Percentiles rank a stretch among this genome's conserved stretches.
phyloP scores from a whole-genome alignment of 352 stramenopile genomes.

The Pilasporangium apinafurcum region DNA sequence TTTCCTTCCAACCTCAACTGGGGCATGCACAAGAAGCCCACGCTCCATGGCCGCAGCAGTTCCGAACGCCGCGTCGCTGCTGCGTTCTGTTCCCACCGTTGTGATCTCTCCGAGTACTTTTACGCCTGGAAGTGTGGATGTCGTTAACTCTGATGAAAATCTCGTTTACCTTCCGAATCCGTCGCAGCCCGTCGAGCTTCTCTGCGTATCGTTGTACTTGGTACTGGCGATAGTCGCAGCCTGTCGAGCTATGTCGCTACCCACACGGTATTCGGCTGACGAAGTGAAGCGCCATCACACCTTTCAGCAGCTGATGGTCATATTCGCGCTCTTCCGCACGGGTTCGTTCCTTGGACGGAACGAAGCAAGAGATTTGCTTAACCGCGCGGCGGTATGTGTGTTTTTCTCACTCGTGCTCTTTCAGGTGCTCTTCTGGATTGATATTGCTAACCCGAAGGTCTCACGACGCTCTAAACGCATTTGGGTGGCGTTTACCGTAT shows the following conservation, averaged over 20 bases:
- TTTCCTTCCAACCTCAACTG: too few relatives aligned
- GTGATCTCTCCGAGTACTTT: too few relatives aligned
- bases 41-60: too few relatives aligned
- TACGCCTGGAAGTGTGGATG: too few relatives aligned
- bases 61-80: too few relatives aligned
- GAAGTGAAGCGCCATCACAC: slow-evolving; percentile 41
- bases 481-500: slow-evolving; percentile 63
- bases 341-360: slow-evolving; percentile 40
- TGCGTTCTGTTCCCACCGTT: too few relatives aligned
- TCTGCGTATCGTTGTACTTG: slow-evolving; percentile 62
- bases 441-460: slow-evolving; percentile 80
- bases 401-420: slow-evolving; percentile 87
- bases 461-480: slow-evolving; percentile 67
- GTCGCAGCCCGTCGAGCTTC: slow-evolving; percentile 29
- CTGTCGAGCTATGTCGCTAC: slow-evolving; percentile 33
- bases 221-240: slow-evolving; percentile 42
- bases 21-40: too few relatives aligned
- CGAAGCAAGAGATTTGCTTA: slow-evolving; percentile 44
- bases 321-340: slow-evolving; percentile 53
- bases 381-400: slow-evolving; percentile 64
- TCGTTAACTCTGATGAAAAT: background rate
- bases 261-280: slow-evolving; percentile 18
- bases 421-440: slow-evolving; percentile 83
- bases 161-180: slow-evolving; percentile 59
- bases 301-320: slow-evolving; percentile 66